Percentiles rank a stretch among this genome's conserved stretches.
These are phyloP conservation scores for Hymenoscyphus albidus DNA, from an alignment of 2,329 filamentous ascomycete species.

Conservation along the genomic window DNA sequence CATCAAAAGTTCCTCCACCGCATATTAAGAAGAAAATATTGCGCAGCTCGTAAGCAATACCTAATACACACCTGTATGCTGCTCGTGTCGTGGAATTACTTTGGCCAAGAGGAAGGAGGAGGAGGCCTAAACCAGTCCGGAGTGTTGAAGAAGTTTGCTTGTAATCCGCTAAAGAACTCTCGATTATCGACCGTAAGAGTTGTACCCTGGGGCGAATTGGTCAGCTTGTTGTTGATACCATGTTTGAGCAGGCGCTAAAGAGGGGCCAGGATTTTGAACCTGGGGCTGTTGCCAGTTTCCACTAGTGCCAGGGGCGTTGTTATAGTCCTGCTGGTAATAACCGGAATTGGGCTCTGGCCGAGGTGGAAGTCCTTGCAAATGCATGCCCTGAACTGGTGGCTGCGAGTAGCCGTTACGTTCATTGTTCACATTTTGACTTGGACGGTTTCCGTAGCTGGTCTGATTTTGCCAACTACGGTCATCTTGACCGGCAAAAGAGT, in stretches of 20 bases:
- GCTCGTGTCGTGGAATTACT: neutral
- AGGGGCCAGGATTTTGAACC: constrained; percentile 12
- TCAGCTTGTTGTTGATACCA: constrained; percentile 16
- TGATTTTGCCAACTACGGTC: constrained; percentile 12
- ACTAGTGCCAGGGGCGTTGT: constrained; percentile 17
- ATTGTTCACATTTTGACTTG: constrained; percentile 13
- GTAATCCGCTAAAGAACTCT: neutral
- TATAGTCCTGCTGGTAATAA: constrained; percentile 19
- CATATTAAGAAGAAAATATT: neutral
- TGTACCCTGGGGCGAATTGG: constrained; percentile 17
- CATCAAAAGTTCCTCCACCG: neutral
- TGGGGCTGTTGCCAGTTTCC: constrained; percentile 12
- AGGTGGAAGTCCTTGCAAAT: constrained; percentile 16
- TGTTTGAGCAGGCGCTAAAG: constrained; percentile 13
- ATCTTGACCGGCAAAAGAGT: constrained; percentile 14
- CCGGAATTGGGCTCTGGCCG: constrained; percentile 24
- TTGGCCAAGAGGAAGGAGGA: neutral
- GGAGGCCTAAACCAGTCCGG: neutral
- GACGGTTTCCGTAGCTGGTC: constrained; percentile 10
- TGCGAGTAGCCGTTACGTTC: constrained; percentile 15
- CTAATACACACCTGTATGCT: neutral
- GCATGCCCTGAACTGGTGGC: constrained; percentile 11
- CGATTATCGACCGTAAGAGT: constrained; percentile 13
- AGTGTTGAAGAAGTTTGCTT: neutral
- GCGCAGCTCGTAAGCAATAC: neutral